Percentiles rank a stretch among this genome's conserved stretches.
These are phyloP conservation scores for Tulasnella sp. DNA, from an alignment of 768 basidiomycete genomes.

Conservation along the genomic window DNA sequence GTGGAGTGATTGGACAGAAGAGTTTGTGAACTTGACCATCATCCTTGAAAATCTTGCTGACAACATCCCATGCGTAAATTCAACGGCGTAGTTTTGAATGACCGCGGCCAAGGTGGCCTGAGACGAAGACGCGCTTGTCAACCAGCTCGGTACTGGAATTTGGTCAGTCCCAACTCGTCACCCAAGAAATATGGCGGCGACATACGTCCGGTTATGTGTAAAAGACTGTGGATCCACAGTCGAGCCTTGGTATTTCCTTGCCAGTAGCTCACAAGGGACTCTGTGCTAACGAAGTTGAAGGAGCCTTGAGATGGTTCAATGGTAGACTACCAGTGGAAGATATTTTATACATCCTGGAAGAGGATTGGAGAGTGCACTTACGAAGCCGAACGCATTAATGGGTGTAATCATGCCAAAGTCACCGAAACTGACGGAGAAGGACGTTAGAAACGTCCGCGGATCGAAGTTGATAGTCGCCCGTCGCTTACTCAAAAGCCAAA, in stretches of 20 bases:
- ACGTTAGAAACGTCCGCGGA: too few relatives aligned
- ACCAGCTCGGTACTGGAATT: constrained; percentile 12
- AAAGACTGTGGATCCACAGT: neutral
- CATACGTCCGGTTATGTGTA: neutral
- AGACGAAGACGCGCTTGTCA: neutral
- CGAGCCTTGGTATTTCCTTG: neutral
- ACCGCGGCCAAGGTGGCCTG: constrained; percentile 28
- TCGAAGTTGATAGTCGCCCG: too few relatives aligned
- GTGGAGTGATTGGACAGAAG: neutral
- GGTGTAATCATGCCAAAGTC: too few relatives aligned
- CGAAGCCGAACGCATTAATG: too few relatives aligned
- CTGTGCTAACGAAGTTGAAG: neutral
- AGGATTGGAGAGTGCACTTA: too few relatives aligned
- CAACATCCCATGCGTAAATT: neutral
- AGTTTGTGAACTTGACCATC: neutral
- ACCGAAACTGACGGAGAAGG: too few relatives aligned
- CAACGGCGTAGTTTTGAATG: constrained; percentile 40
- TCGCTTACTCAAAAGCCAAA: too few relatives aligned
- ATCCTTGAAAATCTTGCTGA: constrained; percentile 1
- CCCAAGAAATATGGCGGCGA: neutral
- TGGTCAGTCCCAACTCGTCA: too few relatives aligned
- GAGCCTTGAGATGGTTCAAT: neutral
- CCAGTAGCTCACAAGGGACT: neutral
- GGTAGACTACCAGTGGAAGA: too few relatives aligned
- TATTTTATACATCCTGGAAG: too few relatives aligned